A percentile compares a stretch with the other conserved stretches of the same genome.
phyloP scores from a whole-genome alignment of 208 protist species.

The Angomonas desouzai region DNA sequence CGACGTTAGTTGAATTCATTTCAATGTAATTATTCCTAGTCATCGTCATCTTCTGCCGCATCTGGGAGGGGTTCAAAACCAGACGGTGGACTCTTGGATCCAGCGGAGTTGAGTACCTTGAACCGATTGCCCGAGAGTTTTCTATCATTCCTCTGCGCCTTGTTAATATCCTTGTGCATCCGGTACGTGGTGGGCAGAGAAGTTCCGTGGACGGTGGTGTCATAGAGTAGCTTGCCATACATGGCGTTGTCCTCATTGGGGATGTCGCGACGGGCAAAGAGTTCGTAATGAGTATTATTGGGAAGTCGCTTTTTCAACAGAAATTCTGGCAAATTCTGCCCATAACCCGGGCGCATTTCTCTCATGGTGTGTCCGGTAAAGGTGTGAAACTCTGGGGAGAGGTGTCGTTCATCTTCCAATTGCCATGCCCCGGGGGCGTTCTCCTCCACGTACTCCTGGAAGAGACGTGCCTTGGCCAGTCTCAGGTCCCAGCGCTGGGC shows the following conservation, averaged over 20 bases:
- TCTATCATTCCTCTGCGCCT: constrained; percentile 87
- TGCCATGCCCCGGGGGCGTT: constrained; percentile 85
- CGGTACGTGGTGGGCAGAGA: constrained; percentile 82
- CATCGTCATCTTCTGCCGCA: constrained; percentile 66
- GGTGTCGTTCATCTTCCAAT: constrained; percentile 87
- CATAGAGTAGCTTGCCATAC: constrained; percentile 87
- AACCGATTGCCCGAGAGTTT: constrained; percentile 88
- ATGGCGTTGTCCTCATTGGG: constrained; percentile 89
- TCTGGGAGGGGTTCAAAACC: constrained; percentile 84
- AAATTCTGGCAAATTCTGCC: constrained; percentile 78
- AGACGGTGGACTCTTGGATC: constrained; percentile 77
- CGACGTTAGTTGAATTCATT: not conserved
- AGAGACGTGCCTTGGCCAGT: constrained; percentile 78
- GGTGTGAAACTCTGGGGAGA: constrained; percentile 86
- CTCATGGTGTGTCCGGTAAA: constrained; percentile 88
- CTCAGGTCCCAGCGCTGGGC: constrained; percentile 88
- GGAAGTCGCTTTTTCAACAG: constrained; percentile 88
- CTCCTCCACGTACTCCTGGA: constrained; percentile 89
- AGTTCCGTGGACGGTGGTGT: constrained; percentile 84
- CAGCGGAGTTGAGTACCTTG: constrained; percentile 66
- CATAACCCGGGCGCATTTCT: constrained; percentile 84
- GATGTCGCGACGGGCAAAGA: constrained; percentile 84
- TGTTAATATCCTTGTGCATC: constrained; percentile 92
- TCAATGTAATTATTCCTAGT: constrained; percentile 21
- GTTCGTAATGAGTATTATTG: constrained; percentile 89